These are phyloP conservation scores for Alternaria sp. DNA, from an alignment of 2,329 filamentous ascomycete genomes.

Conservation along the genomic window DNA sequence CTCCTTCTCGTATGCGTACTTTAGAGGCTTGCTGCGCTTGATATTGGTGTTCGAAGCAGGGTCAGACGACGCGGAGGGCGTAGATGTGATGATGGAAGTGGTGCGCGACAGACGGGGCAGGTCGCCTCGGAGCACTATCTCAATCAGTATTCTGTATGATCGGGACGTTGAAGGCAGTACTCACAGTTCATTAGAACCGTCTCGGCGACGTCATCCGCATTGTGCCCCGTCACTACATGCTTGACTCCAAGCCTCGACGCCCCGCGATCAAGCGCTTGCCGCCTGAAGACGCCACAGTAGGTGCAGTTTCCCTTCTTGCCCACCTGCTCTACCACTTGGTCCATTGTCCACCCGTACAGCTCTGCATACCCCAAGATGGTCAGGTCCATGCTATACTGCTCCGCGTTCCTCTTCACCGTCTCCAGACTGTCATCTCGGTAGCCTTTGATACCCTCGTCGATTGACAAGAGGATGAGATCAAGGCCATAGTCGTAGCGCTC, in stretches of 20 bases:
- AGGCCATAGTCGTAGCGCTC: constrained; percentile 86
- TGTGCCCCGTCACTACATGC: constrained; percentile 97
- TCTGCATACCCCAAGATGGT: constrained; percentile 93
- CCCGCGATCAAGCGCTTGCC: constrained; percentile 91
- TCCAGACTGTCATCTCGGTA: constrained; percentile 96
- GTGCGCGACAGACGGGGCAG: constrained; percentile 84
- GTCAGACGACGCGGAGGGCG: constrained; percentile 61
- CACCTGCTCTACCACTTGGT: constrained; percentile 93
- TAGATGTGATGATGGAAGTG: constrained; percentile 81
- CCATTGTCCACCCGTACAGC: constrained; percentile 99
- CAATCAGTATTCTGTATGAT: constrained; percentile 10
- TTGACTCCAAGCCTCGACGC: constrained; percentile 85
- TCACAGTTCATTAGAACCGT: constrained; percentile 91
- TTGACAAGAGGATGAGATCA: constrained; percentile 83
- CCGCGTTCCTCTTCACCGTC: constrained; percentile 92
- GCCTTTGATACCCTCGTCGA: constrained; percentile 96
- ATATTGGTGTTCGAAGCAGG: constrained; percentile 72
- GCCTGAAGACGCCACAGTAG: constrained; percentile 94
- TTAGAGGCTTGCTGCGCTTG: constrained; percentile 93
- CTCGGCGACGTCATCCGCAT: constrained; percentile 96
- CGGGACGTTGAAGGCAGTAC: not conserved
- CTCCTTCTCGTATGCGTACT: constrained; percentile 99
- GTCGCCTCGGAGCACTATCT: constrained; percentile 77
- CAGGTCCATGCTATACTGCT: constrained; percentile 88
- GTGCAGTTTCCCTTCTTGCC: constrained; percentile 99